Evolutionary conservation across 106 monocot species (phyloP), one percentile per base, ranked within the genome.

Genomic region (Acorus calamus): DNA sequence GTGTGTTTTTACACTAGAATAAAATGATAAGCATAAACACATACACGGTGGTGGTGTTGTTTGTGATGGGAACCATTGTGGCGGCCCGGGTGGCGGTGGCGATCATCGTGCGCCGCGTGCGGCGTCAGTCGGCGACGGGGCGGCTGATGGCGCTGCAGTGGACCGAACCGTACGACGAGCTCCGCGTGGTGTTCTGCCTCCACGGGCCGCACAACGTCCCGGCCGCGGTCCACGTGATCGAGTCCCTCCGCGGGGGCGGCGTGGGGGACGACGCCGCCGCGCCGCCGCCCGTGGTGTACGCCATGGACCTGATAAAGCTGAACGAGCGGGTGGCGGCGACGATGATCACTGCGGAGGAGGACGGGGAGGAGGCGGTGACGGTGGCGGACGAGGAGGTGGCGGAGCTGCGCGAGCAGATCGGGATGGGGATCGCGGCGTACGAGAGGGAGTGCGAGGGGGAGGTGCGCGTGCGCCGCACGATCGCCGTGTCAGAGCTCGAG

Each of bases 251-350:
- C 13, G 57, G 61, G 56, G 69, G 78, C 46, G 8, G 71, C 55
- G 11, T 2, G 45, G 6, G 66, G 44, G 28, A 28, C 28, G 28
- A 28, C 28, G 28, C 28, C 28, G 28, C 28, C 28, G 28, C 28
- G 28, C 28, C 28, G 2, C 66, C 60, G 5, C 68, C 81, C 56
- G 52, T 53, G 0, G 66, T 79, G 14, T 79, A 84, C 61, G 79
- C 81, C 49, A 65, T 81, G 51, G 92, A 92, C 64, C 78, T 92
- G 81, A 61, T 92, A 5, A 71, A 81, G 69, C 60, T 84, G 64
- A 86, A 80, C 0, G 77, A 81, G 12, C 62, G 71, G 5, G 50
- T 66, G 3, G 83, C 70, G 7, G 74, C 74, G 3, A 46, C 83
- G 4, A 56, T 91, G 4, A 28, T 28, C 28, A 28, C 28, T 0